Evolutionary conservation across 805 yeast species (phyloP), one percentile per base, ranked within the genome.

Genomic region (Yarrowia yakushimensis): DNA sequence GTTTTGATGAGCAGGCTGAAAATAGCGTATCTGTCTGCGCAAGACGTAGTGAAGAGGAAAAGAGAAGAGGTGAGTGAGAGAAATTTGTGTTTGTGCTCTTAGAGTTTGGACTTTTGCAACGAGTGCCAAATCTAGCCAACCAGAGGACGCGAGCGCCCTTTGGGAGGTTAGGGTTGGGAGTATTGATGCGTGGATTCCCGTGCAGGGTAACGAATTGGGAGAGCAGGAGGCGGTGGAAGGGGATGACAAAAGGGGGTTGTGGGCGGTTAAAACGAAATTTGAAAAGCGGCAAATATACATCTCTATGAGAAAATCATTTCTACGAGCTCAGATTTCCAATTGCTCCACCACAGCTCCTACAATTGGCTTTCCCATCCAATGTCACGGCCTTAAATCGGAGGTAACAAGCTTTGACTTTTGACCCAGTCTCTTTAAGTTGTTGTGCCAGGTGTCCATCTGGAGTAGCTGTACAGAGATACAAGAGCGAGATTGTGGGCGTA

Each of bases 1-100:
- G 59, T 52, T 55, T 55, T 39, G 48, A 39, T 55, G 61, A 55
- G 61, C 61, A 55, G 61, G 61, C 61, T 39, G 48, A 55, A 55
- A 39, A 55, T 52, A 52, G 59, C 46, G 61, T 39, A 55, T 55
- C 61, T 55, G 61, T 55, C 61, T 55, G 61, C 61, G 61, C 61
- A 55, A 55, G 61, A 55, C 61, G 61, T 55, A 55, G 61, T 55
- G 61, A 39, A 55, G 61, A 55, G 48, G 61, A 55, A 55, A 41
- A 55, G 61, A 55, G 61, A 55, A 55, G 61, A 39, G 34, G 48
- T 52, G 33, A 34, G 59, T 30, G 61, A 39, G 61, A 55, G 61
- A 55, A 55, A 55, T 55, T 55, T 55, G 61, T 55, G 61, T 55
- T 55, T 55, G 48, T 34, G 28, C 48, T 30, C 30, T 55, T 55